Base-by-base conservation (phyloP, 352 stramenopile species). In the Pythium rishiriense region DNA sequence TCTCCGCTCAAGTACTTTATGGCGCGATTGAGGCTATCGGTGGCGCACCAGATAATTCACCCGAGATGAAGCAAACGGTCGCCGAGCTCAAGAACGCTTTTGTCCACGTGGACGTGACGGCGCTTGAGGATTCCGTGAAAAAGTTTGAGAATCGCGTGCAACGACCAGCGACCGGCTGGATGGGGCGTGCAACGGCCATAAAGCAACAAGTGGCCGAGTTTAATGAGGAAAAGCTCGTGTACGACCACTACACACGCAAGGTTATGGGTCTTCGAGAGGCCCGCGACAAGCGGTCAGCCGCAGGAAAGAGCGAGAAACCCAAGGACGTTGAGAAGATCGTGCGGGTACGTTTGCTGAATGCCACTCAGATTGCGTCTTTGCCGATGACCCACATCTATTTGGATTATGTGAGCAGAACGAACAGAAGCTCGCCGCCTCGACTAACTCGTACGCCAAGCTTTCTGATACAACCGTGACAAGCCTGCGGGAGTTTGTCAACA, bases 171-270 rank as follows among this genome's bases (percentile, higher is more conserved):
- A 64, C 58, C 52, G 82, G 80, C 3, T 94, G 85, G 85, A 54
- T 88, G 22, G 64, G 78, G 25, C 70, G 81, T 25, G 83, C 75
- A 0, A 54, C 54, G 15, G 57, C 49, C 0, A 61, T 94, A 4
- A 75, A 85, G 51, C 68, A 81, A 28, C 73, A 90, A 63, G 69
- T 79, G 7, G 58, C 50, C 12, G 65, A 74, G 9, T 93, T 85
- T 47, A 71, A 85, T 21, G 77, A 88, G 22, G 75, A 89, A 42
- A 91, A 94, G 58, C 58, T 80, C 5, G 52, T 85, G 9, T 94
- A 81, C 26, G 85, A 94, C 59, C 85, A 94, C 72, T 93, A 94
- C 62, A 87, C 80, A 15, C 77, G 85, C 25, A 93, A 94, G 49
- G 81, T 93, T 24, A 70, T 79, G 51, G 59, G 68, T 12, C 62